Percentiles rank a stretch among this genome's conserved stretches.
Conservation (phyloP, 164 flowering plant species). For the Pachysandra terminalis region DNA sequence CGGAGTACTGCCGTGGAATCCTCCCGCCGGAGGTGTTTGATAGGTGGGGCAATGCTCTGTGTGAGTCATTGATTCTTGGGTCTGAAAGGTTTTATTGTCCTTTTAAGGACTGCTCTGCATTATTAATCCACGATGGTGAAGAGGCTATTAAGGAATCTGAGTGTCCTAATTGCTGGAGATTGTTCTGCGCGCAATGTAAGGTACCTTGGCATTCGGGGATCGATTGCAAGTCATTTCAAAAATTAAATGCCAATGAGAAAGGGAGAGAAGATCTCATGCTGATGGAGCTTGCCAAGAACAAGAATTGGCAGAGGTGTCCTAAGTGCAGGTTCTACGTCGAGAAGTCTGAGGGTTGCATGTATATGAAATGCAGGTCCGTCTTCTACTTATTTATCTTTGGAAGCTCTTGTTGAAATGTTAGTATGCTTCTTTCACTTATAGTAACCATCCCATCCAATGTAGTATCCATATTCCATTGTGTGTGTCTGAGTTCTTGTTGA, state of each 20-base stretch:
- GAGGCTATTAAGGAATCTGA: constrained; percentile 18
- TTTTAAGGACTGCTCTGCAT: constrained; percentile 48
- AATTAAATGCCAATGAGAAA: constrained; percentile 28
- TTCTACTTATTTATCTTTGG: background rate
- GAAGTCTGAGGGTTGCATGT: constrained; percentile 34
- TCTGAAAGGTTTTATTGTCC: constrained; percentile 54
- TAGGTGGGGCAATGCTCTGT: constrained; percentile 45
- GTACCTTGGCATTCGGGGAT: constrained; percentile 50
- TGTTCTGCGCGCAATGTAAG: constrained; percentile 52
- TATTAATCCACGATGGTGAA: constrained; percentile 31
- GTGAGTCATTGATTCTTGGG: constrained; percentile 36
- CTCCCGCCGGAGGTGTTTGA: constrained; percentile 37
- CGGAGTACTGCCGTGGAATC: constrained; percentile 33
- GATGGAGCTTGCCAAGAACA: constrained; percentile 33
- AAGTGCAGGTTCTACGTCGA: constrained; percentile 39
- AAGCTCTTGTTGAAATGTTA: no score
- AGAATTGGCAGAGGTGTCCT: constrained; percentile 44
- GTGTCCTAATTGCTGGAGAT: constrained; percentile 44
- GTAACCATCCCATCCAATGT: no score
- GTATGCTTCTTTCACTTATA: no score
- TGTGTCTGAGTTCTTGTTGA: no score
- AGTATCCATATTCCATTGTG: no score
- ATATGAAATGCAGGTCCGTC: constrained; percentile 42
- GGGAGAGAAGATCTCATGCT: constrained; percentile 42
- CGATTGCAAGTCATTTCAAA: constrained; percentile 34